These are phyloP conservation scores for Acanthamoeba lenticulata DNA, from an alignment of 208 protist species.

Conservation along the genomic window DNA sequence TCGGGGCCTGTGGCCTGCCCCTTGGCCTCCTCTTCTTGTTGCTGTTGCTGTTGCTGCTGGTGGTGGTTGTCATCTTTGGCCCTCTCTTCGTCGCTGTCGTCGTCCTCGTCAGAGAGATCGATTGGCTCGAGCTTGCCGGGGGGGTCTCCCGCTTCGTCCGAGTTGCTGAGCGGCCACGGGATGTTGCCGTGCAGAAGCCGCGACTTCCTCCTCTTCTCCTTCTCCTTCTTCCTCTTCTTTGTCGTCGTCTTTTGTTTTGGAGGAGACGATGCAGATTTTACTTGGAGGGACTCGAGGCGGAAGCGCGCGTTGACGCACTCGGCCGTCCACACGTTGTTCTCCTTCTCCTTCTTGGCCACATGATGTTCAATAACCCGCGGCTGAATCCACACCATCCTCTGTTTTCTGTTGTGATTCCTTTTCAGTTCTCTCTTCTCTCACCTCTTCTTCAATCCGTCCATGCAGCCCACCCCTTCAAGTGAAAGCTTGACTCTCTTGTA, in stretches of 20 bases:
- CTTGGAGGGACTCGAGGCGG: not conserved
- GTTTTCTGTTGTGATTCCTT: no score
- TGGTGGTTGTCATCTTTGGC: not conserved
- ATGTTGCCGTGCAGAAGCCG: not conserved
- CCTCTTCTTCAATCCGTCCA: not conserved
- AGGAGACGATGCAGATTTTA: not conserved
- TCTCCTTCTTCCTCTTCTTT: not conserved
- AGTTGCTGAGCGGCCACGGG: not conserved
- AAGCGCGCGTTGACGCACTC: constrained; percentile 9
- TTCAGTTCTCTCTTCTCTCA: not conserved
- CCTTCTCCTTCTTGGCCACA: not conserved
- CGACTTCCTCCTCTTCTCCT: not conserved
- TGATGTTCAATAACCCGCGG: not conserved
- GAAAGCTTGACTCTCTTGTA: no score
- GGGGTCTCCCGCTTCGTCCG: no score
- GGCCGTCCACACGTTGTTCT: constrained; percentile 8
- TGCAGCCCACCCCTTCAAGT: not conserved
- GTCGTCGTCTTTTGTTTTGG: not conserved
- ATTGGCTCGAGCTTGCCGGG: no score
- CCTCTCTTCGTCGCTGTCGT: not conserved
- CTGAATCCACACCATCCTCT: constrained; percentile 26
- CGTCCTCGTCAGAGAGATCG: no score
- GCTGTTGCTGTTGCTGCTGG: not conserved
- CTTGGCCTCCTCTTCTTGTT: not conserved
- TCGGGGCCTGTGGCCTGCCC: not conserved